Evolutionary conservation across 495 filamentous ascomycete genomes (phyloP).

Genomic region (Penicillium canescens): DNA sequence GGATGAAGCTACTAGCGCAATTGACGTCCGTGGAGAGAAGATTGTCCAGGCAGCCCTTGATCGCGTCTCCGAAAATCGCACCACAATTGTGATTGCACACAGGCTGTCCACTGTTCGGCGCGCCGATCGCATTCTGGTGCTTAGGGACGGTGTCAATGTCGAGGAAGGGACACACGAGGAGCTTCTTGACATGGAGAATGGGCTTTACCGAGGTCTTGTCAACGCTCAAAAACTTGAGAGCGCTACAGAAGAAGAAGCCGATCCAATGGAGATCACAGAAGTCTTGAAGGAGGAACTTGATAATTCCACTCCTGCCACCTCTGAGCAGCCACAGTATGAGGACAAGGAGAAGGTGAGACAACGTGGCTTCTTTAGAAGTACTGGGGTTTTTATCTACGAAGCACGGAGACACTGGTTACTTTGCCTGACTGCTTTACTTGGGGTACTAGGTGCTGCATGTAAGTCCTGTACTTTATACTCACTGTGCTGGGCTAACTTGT

Average conservation of each 20-base stretch:
- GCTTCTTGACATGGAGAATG: slow-evolving; percentile 36
- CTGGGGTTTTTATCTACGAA: background rate
- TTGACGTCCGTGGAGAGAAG: slow-evolving; percentile 50
- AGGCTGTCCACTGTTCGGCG: slow-evolving; percentile 54
- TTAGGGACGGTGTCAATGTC: slow-evolving; percentile 42
- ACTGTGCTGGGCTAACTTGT: background rate
- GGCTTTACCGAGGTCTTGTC: slow-evolving; percentile 47
- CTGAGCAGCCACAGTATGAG: background rate
- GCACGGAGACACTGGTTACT: background rate
- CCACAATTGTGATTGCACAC: slow-evolving; percentile 56
- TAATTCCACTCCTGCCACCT: too few species aligned
- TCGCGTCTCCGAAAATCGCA: slow-evolving; percentile 36
- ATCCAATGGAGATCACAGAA: too few species aligned
- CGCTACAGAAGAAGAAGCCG: background rate
- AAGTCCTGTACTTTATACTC: background rate
- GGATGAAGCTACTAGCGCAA: slow-evolving; percentile 52
- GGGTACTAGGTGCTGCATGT: slow-evolving; percentile 30
- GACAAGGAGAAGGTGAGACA: background rate
- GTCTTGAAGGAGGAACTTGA: too few species aligned
- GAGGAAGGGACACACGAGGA: slow-evolving; percentile 53
- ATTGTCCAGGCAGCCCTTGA: slow-evolving; percentile 50
- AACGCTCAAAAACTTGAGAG: slow-evolving; percentile 29
- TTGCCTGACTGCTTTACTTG: slow-evolving; percentile 13
- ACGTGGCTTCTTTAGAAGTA: background rate
- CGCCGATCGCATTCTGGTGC: slow-evolving; percentile 57